Percentiles rank a stretch among this genome's conserved stretches.
Evolutionary conservation across 495 filamentous ascomycete species (phyloP).

Genomic region (Penicillium robsamsonii): DNA sequence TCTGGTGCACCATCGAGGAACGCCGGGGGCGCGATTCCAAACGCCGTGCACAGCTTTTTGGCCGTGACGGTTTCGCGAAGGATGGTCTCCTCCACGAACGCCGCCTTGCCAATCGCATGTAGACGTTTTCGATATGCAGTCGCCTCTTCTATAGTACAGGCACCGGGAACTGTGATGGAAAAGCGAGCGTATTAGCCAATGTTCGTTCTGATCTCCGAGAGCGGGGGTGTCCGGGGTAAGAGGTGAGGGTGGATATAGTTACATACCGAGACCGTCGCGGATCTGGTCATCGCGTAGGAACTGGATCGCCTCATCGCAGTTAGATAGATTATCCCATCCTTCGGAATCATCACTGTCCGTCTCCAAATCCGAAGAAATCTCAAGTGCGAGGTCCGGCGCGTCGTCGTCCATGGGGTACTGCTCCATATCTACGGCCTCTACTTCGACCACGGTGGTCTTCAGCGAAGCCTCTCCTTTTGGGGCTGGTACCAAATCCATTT

Average conservation of each 20-base stretch:
- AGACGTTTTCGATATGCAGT: constrained; percentile 64
- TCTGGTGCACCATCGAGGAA: constrained; percentile 75
- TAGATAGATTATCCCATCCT: constrained; percentile 64
- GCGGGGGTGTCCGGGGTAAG: constrained; percentile 29
- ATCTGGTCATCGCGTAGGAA: constrained; percentile 60
- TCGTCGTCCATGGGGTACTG: constrained; percentile 13
- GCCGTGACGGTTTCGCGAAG: constrained; percentile 65
- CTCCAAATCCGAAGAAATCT: constrained; percentile 45
- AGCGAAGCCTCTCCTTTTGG: constrained; percentile 39
- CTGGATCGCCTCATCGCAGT: constrained; percentile 67
- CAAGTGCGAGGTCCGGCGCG: constrained; percentile 29
- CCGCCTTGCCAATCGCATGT: constrained; percentile 68
- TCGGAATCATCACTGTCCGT: constrained; percentile 63
- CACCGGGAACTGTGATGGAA: constrained; percentile 45
- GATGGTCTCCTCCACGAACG: constrained; percentile 73
- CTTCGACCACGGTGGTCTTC: constrained; percentile 45
- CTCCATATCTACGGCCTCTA: constrained; percentile 43
- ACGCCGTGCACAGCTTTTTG: constrained; percentile 88
- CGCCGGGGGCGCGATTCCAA: constrained; percentile 72
- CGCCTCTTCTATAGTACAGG: constrained; percentile 75
- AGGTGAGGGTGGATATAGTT: constrained; percentile 15
- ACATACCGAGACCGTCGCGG: constrained; percentile 51
- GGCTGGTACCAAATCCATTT: constrained; percentile 46
- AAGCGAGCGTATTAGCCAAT: constrained; percentile 15
- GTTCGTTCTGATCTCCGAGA: constrained; percentile 20